These are phyloP conservation scores for Lyophyllum atratum DNA, from an alignment of 768 basidiomycete species.

Conservation along the genomic window DNA sequence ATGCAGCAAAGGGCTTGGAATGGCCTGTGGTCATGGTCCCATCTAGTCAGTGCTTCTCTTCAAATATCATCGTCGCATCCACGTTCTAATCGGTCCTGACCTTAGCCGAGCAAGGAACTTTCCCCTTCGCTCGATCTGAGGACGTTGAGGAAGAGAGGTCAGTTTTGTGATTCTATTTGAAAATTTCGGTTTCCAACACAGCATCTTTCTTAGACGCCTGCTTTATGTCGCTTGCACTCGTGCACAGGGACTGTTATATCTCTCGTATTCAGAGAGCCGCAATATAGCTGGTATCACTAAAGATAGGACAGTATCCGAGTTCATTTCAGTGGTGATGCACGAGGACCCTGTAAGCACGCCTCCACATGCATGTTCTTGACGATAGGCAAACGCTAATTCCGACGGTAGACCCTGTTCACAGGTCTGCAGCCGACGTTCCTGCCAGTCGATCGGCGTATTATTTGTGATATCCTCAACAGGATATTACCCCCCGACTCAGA, in stretches of 20 bases:
- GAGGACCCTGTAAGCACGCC: slow-evolving; percentile 41
- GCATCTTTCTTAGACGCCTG: slow-evolving; percentile 54
- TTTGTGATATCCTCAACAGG: slow-evolving; percentile 57
- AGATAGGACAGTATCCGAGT: slow-evolving; percentile 54
- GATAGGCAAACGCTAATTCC: slow-evolving; percentile 1
- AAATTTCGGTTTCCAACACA: background rate
- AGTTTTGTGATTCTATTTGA: slow-evolving; percentile 10
- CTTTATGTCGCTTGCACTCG: slow-evolving; percentile 90
- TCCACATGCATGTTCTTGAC: background rate
- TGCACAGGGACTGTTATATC: slow-evolving; percentile 70
- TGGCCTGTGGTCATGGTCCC: slow-evolving; percentile 90
- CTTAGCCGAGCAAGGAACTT: slow-evolving; percentile 71
- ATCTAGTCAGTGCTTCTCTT: slow-evolving; percentile 44
- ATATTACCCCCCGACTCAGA: slow-evolving; percentile 43
- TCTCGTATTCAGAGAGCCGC: slow-evolving; percentile 50
- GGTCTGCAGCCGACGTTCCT: slow-evolving; percentile 43
- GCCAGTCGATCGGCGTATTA: slow-evolving; percentile 42
- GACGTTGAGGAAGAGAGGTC: slow-evolving; percentile 84
- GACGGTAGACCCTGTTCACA: slow-evolving; percentile 44
- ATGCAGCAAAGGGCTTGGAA: slow-evolving; percentile 89
- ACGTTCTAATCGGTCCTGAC: slow-evolving; percentile 4
- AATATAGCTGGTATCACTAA: slow-evolving; percentile 47
- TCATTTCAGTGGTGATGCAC: slow-evolving; percentile 47
- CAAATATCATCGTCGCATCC: background rate
- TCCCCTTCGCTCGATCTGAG: slow-evolving; percentile 73